Conservation (phyloP, 495 filamentous ascomycete genomes). For the Tuber microsphaerosporum region DNA sequence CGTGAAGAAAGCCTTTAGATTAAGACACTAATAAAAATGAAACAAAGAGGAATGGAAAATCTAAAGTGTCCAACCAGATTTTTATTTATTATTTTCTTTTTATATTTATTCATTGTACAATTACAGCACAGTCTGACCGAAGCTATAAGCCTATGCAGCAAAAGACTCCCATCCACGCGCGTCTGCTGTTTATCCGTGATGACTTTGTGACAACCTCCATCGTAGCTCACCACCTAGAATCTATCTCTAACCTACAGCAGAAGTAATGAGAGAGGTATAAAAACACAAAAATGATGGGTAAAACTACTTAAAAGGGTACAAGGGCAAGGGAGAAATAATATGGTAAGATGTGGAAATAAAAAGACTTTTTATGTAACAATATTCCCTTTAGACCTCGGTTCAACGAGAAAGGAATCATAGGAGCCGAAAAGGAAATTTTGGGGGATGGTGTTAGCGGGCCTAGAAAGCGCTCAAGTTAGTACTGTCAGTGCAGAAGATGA, state of each 20-base stretch:
- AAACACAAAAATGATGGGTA: background rate
- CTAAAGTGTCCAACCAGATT: background rate
- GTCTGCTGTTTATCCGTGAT: background rate
- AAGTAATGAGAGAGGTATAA: background rate
- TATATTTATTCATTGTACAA: background rate
- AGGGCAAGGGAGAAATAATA: background rate
- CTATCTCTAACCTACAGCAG: slow-evolving; percentile 1
- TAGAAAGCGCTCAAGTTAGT: background rate
- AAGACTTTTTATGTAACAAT: background rate
- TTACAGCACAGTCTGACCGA: background rate
- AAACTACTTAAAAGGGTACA: background rate
- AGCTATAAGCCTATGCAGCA: background rate
- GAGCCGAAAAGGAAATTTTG: background rate
- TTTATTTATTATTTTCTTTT: background rate
- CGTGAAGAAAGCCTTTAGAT: background rate
- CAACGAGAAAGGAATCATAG: background rate
- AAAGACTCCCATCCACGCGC: background rate
- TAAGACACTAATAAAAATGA: background rate
- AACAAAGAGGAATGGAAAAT: background rate
- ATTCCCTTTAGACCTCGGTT: background rate
- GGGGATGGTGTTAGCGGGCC: background rate
- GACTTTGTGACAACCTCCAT: background rate
- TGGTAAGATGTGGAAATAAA: background rate
- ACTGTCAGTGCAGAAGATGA: slow-evolving; percentile 7
- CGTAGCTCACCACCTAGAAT: background rate